Base-by-base conservation (phyloP, 192 early-diverging fungal species). In the Coemansia asiatica region DNA sequence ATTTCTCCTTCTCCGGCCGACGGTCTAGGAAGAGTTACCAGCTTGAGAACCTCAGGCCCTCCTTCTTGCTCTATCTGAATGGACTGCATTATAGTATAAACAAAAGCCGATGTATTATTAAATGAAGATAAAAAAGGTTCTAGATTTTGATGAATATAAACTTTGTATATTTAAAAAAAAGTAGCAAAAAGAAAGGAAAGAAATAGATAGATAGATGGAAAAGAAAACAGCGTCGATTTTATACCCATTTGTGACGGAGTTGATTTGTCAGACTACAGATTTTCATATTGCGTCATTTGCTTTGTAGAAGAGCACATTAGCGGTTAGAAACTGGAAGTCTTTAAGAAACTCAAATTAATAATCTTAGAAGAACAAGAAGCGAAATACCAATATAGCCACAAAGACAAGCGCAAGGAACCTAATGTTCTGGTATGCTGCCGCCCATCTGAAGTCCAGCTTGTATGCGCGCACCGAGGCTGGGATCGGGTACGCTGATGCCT, bases 11-110 rank as follows among this genome's bases (percentile, higher is more conserved):
- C 65, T 19, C 75, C 81, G 7, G 76, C 69, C 12, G 61, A 60
- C 2, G 90, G 90, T 36, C 63, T 74, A 19, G 86, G 83, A 2
- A 83, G 55, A 13, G 76, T 56, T 21, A 74, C 82, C 31, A 84
- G 69, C 38, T 81, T 63, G 31, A 92, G 79, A 13, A 87, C 83
- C 3, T 88, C 87, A 18, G 79, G 71, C 7, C 85, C 88, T 38
- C 90, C 90, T 8, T 63, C 63, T 18, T 77, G 63, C 13, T 82
- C 64, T 61, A 89, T 76, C 69, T 78, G 75, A 31, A 88, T 82
- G 12, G 87, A 83, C 35, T 69, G 63, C 79, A 75, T 75, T 5
- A 15, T 67, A 10, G 18, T 53, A 27, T 27, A 54, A 12, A 12
- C 2, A 51, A 51, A 33, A 13, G n/a, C n/a, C n/a, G 26, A n/a